These are phyloP conservation scores for Bondarzewia mesenterica DNA, from an alignment of 1,284 basidiomycete genomes.

Conservation along the genomic window DNA sequence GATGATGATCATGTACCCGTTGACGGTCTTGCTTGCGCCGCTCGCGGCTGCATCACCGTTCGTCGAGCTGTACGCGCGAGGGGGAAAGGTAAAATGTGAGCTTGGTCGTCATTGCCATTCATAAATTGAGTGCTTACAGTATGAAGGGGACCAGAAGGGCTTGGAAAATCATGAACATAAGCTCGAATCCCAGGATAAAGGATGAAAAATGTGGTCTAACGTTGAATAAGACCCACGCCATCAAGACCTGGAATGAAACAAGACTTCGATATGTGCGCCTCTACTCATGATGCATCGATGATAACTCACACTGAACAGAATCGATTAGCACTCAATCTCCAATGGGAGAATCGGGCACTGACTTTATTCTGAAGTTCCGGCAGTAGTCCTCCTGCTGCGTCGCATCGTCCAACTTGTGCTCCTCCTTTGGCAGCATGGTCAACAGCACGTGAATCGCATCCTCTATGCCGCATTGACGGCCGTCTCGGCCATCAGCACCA, in stretches of 20 bases:
- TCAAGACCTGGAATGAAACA: slow-evolving; percentile 41
- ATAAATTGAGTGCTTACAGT: background rate
- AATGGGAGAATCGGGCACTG: background rate
- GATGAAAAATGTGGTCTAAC: slow-evolving; percentile 26
- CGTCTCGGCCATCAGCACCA: slow-evolving; percentile 73
- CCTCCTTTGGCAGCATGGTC: slow-evolving; percentile 46
- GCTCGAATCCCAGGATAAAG: background rate
- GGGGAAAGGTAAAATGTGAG: slow-evolving; percentile 57
- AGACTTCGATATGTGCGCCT: too few species aligned
- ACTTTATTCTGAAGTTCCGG: slow-evolving; percentile 9
- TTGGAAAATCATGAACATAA: background rate
- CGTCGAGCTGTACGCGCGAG: slow-evolving; percentile 56
- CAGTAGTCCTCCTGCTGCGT: slow-evolving; percentile 82
- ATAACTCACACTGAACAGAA: background rate
- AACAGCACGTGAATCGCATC: slow-evolving; percentile 81
- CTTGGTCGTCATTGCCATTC: too few species aligned
- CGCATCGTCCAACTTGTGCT: slow-evolving; percentile 29
- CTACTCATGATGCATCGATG: too few species aligned
- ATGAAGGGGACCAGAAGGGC: slow-evolving; percentile 4
- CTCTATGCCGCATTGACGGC: slow-evolving; percentile 80
- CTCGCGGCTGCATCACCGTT: slow-evolving; percentile 55
- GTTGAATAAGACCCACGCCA: slow-evolving; percentile 83
- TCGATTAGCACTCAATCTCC: background rate
- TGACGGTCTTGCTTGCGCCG: slow-evolving; percentile 48
- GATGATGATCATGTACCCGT: slow-evolving; percentile 74